Base-by-base conservation (phyloP, 441 rosid genomes). In the Euphorbia schlechtendalii region DNA sequence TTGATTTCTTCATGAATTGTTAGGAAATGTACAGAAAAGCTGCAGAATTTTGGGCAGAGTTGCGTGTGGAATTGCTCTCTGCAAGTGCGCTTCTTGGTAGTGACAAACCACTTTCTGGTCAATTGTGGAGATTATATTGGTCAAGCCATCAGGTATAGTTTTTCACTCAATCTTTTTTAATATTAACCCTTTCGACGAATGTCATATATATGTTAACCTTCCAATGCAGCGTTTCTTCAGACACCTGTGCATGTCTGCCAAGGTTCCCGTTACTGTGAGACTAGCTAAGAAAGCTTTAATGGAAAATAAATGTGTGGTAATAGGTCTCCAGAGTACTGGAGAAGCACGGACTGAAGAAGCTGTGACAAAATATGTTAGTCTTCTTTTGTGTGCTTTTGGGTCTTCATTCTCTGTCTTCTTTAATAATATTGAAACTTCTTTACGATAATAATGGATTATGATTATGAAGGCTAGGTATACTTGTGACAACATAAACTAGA, bases 271-370 rank as follows among this genome's bases (percentile, higher is more conserved):
- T 63, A 73, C 95, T 21, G 96, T 95, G 64, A 88, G 86, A 81
- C 85, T 95, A 59, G 89, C 98, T 32, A 81, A 88, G 72, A 82
- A 85, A 75, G 99, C 97, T 64, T 84, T 95, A 68, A 22, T 41
- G 53, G 81, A 86, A 64, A 80, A 82, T 72, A 89, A 91, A 78
- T 95, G 98, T 76, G 99, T 91, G 74, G 99, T 95, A 69, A 77
- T 95, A 75, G 99, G 99, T 69, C 98, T 95, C 64, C 98, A 91
- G 84, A 95, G 99, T 79, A 95, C 99, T 4, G 99, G 99, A 75
- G 99, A 95, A 80, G 99, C 99, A 69, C 84, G 99, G 53, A 95
- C 98, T 41, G 99, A 91, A 84, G 99, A 95, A 84, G 99, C 99
- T 41, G 88, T 95, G 67, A 84, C 94, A 73, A 95, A 91, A 95